A percentile compares a stretch with the other conserved stretches of the same genome.
Conservation (phyloP, 441 rosid genomes). For the Euphorbia celastroides region DNA sequence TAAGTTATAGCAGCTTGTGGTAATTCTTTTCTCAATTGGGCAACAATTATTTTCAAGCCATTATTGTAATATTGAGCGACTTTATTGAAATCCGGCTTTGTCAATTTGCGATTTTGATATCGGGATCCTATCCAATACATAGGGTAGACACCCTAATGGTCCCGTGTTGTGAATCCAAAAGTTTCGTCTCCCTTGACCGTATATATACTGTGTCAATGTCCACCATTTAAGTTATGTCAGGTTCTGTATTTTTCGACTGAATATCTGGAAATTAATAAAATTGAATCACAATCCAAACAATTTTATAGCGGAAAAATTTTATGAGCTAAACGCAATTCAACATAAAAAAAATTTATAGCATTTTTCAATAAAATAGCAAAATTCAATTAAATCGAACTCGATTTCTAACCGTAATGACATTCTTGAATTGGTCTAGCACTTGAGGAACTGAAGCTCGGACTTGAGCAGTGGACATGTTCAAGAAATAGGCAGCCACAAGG, state of each 20-base stretch:
- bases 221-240: too few relatives aligned
- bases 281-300: too few relatives aligned
- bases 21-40: conserved; percentile 32
- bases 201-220: conserved; percentile 29
- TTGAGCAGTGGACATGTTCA: conserved; percentile 48
- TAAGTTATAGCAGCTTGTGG: conserved; percentile 44
- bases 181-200: conserved; percentile 48
- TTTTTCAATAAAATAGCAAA: too few relatives aligned
- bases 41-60: conserved; percentile 29
- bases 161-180: conserved; percentile 82
- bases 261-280: too few relatives aligned
- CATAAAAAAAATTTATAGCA: too few relatives aligned
- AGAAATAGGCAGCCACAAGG: conserved; percentile 54
- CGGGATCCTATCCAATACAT: conserved; percentile 42
- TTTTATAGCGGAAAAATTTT: too few relatives aligned
- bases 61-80: conserved; percentile 49
- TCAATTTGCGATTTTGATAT: too few relatives aligned
- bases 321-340: too few relatives aligned
- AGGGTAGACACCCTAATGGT: conserved; percentile 67
- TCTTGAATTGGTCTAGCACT: conserved; percentile 29
- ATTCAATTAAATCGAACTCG: too few relatives aligned
- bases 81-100: conserved; percentile 39
- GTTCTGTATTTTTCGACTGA: too few relatives aligned
- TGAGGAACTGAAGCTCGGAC: too few relatives aligned
- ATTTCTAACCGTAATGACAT: too few relatives aligned